phyloP scores from a whole-genome alignment of 2,329 filamentous ascomycete species.

The Dendryphion nanum region DNA sequence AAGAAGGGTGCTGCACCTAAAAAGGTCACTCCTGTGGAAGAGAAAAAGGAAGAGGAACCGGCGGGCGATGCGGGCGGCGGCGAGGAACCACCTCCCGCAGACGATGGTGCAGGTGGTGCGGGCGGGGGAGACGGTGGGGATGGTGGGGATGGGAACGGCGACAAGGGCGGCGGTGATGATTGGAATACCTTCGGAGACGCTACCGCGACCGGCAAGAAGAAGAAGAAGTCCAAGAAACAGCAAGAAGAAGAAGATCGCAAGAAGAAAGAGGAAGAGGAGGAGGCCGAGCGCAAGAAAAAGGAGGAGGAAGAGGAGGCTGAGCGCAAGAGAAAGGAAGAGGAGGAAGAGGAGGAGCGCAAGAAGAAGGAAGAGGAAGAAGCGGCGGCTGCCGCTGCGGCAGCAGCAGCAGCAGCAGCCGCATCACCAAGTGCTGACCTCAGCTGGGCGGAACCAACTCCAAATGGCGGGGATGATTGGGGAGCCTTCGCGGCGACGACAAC shows the following conservation, averaged over 20 bases:
- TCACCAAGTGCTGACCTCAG: constrained; percentile 23
- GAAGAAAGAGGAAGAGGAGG: constrained; percentile 35
- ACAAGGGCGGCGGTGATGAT: constrained; percentile 27
- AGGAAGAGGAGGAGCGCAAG: constrained; percentile 24
- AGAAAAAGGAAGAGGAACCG: constrained; percentile 46
- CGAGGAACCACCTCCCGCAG: constrained; percentile 34
- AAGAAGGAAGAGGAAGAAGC: constrained; percentile 26
- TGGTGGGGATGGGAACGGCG: constrained; percentile 30
- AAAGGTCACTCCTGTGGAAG: constrained; percentile 36
- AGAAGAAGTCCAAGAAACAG: constrained; percentile 32
- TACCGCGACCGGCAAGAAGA: constrained; percentile 22
- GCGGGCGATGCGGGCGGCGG: constrained; percentile 24
- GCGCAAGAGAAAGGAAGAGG: constrained; percentile 35
- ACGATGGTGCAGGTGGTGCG: constrained; percentile 30
- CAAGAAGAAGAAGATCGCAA: constrained; percentile 41
- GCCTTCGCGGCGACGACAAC: constrained; percentile 20
- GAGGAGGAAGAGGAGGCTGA: constrained; percentile 40
- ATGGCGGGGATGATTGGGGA: constrained; percentile 5
- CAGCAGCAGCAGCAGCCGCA: constrained; percentile 25
- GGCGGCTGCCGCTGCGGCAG: constrained; percentile 18
- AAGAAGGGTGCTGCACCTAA: constrained; percentile 45
- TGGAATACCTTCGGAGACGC: constrained; percentile 18
- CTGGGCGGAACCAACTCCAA: constrained; percentile 34
- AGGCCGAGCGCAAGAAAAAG: constrained; percentile 34
- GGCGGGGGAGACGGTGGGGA: constrained; percentile 37